Percentiles rank a stretch among this genome's conserved stretches.
Evolutionary conservation across 306 rosid genomes (phyloP).

Genomic region (Gastrolobium villosum): DNA sequence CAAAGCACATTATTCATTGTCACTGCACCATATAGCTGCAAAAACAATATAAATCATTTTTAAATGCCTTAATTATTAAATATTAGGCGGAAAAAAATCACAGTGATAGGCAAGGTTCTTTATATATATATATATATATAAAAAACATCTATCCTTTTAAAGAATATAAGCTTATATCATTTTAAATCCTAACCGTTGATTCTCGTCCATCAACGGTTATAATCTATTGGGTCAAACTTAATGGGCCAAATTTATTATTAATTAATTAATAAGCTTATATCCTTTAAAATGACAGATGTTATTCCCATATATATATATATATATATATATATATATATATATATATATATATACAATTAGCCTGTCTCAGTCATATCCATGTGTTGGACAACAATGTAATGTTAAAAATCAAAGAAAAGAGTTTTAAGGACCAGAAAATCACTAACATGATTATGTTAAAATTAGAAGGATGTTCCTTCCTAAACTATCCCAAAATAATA

Average conservation of each 20-base stretch:
- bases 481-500: background rate
- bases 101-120: background rate
- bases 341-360: no score
- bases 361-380: background rate
- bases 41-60: conserved; percentile 12
- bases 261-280: no score
- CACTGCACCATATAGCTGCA: conserved; percentile 92
- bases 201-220: no score
- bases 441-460: background rate
- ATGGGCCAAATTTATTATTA: no score
- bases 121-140: no score
- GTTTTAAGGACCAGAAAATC: conserved; percentile 7
- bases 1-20: conserved; percentile 96
- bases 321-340: no score
- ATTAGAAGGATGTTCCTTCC: background rate
- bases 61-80: conserved; percentile 12
- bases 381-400: background rate
- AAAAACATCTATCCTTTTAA: no score
- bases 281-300: no score
- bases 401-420: background rate
- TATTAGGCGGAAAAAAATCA: background rate
- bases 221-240: no score
- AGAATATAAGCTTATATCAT: no score
- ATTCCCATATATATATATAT: no score
- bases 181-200: no score